These are phyloP conservation scores for Auxenochlorella pyrenoidosa DNA, from an alignment of 139 green algal genomes.

Conservation along the genomic window DNA sequence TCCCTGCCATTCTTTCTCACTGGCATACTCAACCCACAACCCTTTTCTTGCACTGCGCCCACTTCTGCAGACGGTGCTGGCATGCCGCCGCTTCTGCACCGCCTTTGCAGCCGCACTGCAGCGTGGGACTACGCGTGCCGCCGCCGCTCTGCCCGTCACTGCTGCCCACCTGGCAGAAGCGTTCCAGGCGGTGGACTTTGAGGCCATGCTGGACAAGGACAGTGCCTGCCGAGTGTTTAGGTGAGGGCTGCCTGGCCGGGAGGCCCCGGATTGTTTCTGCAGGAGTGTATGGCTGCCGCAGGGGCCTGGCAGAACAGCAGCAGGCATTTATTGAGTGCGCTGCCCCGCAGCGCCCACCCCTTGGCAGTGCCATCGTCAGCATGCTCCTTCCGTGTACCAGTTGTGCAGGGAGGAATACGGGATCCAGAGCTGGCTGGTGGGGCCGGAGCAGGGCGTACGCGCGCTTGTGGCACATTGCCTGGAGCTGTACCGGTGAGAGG, in stretches of 20 bases:
- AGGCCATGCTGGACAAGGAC: not conserved
- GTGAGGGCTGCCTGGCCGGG: not conserved
- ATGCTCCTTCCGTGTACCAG: no score
- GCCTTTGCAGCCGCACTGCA: not conserved
- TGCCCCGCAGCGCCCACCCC: no score
- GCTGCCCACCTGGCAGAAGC: not conserved
- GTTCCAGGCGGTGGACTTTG: not conserved
- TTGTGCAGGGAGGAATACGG: slow-evolving; percentile 4
- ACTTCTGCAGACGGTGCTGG: not conserved
- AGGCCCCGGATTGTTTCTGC: no score
- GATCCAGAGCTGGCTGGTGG: not conserved
- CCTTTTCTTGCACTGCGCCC: no score
- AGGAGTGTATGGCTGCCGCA: no score
- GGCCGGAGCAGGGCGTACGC: slow-evolving; percentile 13
- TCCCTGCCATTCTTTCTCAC: no score
- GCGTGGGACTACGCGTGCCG: not conserved
- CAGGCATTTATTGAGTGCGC: no score
- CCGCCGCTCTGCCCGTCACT: not conserved
- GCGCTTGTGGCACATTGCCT: not conserved
- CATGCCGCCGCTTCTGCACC: not conserved
- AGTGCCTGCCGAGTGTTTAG: not conserved
- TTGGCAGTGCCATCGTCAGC: no score
- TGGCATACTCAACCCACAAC: no score
- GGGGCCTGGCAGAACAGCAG: no score
- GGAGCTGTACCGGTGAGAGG: not conserved